A percentile compares a stretch with the other conserved stretches of the same genome.
Conservation (phyloP, 2,329 filamentous ascomycete species). For the Botrytis deweyae region DNA sequence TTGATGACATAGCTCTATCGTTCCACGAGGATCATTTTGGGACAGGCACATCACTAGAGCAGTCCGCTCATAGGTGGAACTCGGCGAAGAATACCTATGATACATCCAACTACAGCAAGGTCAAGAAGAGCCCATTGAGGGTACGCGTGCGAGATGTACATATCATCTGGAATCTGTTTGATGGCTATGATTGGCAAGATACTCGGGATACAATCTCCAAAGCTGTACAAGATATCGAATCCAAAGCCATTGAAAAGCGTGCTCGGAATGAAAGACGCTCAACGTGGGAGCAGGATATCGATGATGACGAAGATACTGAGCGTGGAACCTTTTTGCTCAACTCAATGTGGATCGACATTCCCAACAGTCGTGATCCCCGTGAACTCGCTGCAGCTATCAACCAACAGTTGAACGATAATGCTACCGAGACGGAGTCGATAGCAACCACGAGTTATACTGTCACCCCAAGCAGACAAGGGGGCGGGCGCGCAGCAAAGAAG, state of each 20-base stretch:
- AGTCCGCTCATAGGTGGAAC: slow-evolving; percentile 77
- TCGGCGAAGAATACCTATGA: slow-evolving; percentile 74
- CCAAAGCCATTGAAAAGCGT: slow-evolving; percentile 73
- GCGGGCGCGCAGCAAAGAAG: slow-evolving; percentile 47
- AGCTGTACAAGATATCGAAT: slow-evolving; percentile 84
- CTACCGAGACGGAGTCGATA: slow-evolving; percentile 86
- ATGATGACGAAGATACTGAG: slow-evolving; percentile 79
- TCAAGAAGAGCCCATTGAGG: slow-evolving; percentile 68
- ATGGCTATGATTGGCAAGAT: slow-evolving; percentile 93
- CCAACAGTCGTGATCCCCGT: slow-evolving; percentile 78
- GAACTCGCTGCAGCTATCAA: slow-evolving; percentile 85
- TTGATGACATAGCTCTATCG: slow-evolving; percentile 62
- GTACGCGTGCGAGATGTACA: slow-evolving; percentile 83
- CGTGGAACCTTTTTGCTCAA: slow-evolving; percentile 98
- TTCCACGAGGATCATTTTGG: slow-evolving; percentile 80
- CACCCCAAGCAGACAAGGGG: slow-evolving; percentile 52
- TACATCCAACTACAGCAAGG: slow-evolving; percentile 58
- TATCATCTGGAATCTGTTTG: slow-evolving; percentile 95
- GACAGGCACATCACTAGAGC: slow-evolving; percentile 57
- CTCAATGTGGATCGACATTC: slow-evolving; percentile 95
- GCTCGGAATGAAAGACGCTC: slow-evolving; percentile 56
- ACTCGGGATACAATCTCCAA: slow-evolving; percentile 85
- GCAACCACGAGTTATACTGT: slow-evolving; percentile 70
- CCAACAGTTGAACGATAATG: slow-evolving; percentile 78
- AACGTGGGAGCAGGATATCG: slow-evolving; percentile 61